These are phyloP conservation scores for Pyricularia pennisetigena DNA, from an alignment of 2,329 filamentous ascomycete species.

Conservation along the genomic window DNA sequence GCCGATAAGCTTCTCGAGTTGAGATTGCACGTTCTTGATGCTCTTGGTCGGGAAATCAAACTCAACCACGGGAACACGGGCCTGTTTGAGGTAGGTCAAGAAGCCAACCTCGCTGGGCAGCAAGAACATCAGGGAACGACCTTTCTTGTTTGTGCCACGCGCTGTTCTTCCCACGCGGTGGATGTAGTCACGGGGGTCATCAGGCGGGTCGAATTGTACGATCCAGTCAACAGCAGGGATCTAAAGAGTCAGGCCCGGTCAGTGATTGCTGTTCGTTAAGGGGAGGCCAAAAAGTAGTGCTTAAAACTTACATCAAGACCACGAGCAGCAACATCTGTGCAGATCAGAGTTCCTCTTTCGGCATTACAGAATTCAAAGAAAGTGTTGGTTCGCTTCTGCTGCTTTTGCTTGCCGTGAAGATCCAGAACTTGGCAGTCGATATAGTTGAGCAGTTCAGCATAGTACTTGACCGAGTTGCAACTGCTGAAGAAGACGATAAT, in stretches of 20 bases:
- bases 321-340: slow-evolving; percentile 91
- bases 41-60: slow-evolving; percentile 92
- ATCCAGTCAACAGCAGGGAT: slow-evolving; percentile 96
- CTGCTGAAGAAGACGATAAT: slow-evolving; percentile 94
- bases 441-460: slow-evolving; percentile 91
- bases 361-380: slow-evolving; percentile 88
- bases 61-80: slow-evolving; percentile 86
- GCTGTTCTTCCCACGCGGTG: slow-evolving; percentile 95
- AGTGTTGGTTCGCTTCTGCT: slow-evolving; percentile 96
- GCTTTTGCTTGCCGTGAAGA: slow-evolving; percentile 92
- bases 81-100: slow-evolving; percentile 80
- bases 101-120: slow-evolving; percentile 90
- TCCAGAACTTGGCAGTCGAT: slow-evolving; percentile 79
- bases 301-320: slow-evolving; percentile 64
- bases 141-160: slow-evolving; percentile 71
- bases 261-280: neutral
- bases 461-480: slow-evolving; percentile 92
- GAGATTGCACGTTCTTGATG: slow-evolving; percentile 81
- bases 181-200: slow-evolving; percentile 85
- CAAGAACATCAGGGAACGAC: slow-evolving; percentile 84
- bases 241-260: slow-evolving; percentile 21
- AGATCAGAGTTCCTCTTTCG: slow-evolving; percentile 78
- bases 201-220: slow-evolving; percentile 88
- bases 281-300: neutral
- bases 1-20: slow-evolving; percentile 86